phyloP scores from a whole-genome alignment of 306 rosid genomes.

The Cyamopsis tetragonoloba region DNA sequence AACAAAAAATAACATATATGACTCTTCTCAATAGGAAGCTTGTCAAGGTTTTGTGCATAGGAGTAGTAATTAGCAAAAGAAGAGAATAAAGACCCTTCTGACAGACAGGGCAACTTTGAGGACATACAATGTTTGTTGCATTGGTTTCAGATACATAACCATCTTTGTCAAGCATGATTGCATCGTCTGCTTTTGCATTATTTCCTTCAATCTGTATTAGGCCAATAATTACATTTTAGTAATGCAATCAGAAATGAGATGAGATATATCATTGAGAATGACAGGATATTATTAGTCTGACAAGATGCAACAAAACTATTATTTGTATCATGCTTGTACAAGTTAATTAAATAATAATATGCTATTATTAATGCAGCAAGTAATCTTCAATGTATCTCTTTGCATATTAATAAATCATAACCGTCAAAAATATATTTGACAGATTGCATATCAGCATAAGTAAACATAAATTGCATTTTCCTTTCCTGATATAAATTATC shows the following conservation, averaged over 20 bases:
- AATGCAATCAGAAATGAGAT: constrained; percentile 1
- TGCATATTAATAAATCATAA: background rate
- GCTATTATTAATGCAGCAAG: background rate
- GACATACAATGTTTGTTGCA: constrained; percentile 80
- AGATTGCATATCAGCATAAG: background rate
- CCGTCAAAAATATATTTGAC: background rate
- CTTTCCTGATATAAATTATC: background rate
- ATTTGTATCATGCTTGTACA: background rate
- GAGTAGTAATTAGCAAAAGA: background rate
- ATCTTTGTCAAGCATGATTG: constrained; percentile 85
- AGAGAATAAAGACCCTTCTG: background rate
- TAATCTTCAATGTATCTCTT: background rate
- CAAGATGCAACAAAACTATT: background rate
- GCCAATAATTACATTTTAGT: constrained; percentile 16
- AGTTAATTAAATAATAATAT: background rate
- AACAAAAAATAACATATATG: background rate
- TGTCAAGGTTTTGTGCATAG: background rate
- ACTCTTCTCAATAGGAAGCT: background rate
- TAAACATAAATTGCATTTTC: background rate
- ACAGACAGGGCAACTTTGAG: constrained; percentile 16
- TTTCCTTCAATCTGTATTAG: constrained; percentile 79
- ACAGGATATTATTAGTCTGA: background rate
- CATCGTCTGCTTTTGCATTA: constrained; percentile 77
- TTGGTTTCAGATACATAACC: constrained; percentile 86
- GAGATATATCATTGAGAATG: background rate